phyloP scores from a whole-genome alignment of 129 eudicot species.

The Glebionis coronaria region DNA sequence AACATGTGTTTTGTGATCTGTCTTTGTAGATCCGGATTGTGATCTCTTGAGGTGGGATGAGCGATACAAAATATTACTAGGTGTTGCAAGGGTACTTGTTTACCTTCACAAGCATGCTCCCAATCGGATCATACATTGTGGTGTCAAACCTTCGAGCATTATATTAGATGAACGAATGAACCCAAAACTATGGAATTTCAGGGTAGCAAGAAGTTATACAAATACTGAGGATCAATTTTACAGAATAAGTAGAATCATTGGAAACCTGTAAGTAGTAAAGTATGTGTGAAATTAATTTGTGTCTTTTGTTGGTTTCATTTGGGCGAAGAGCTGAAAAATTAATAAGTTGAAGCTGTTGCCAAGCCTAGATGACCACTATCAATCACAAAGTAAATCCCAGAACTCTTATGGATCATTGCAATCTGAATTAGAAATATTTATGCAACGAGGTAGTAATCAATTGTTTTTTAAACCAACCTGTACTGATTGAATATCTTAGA shows the following conservation, averaged over 20 bases:
- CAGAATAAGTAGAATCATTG: fast-evolving
- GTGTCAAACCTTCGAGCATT: slow-evolving; percentile 6
- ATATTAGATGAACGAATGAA: slow-evolving; percentile 6
- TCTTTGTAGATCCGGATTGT: neutral
- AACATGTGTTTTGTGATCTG: neutral
- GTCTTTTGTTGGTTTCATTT: too few relatives aligned
- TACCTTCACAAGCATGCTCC: slow-evolving; percentile 26
- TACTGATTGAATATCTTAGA: too few relatives aligned
- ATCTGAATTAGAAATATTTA: too few relatives aligned
- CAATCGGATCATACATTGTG: slow-evolving; percentile 3
- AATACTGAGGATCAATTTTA: neutral
- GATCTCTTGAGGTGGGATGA: slow-evolving; percentile 18
- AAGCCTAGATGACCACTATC: too few relatives aligned
- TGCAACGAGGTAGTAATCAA: too few relatives aligned
- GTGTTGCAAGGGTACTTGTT: slow-evolving; percentile 21
- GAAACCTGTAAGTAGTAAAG: neutral
- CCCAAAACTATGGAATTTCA: slow-evolving; percentile 29
- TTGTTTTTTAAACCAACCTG: too few relatives aligned
- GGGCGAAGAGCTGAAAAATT: too few relatives aligned
- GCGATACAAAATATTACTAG: slow-evolving; percentile 10
- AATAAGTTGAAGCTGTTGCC: too few relatives aligned
- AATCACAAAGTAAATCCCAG: too few relatives aligned
- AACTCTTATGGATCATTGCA: too few relatives aligned
- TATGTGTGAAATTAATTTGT: too few relatives aligned
- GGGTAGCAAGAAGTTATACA: neutral